A percentile compares a stretch with the other conserved stretches of the same genome.
phyloP scores from a whole-genome alignment of 192 early-diverging fungal genomes.

The Backusella sp. region DNA sequence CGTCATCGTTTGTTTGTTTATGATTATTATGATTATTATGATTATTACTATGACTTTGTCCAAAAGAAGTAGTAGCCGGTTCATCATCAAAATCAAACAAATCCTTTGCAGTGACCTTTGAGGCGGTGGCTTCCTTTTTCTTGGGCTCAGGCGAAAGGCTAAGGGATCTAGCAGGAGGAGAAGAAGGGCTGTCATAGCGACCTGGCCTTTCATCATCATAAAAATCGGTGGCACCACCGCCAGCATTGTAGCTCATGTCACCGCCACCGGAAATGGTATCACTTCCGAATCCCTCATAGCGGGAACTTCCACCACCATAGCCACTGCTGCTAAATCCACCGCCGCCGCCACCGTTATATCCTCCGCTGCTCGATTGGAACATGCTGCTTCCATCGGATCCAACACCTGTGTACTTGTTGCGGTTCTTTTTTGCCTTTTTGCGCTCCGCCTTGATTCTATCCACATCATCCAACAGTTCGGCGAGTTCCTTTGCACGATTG shows the following conservation, averaged over 20 bases:
- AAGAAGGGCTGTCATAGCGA: conserved; percentile 41
- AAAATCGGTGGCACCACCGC: conserved; percentile 17
- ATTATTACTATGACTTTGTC: not conserved
- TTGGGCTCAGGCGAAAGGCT: not conserved
- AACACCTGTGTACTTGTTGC: conserved; percentile 85
- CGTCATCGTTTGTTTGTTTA: conserved; percentile 50
- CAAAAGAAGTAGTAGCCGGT: conserved; percentile 24
- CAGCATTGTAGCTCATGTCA: conserved; percentile 24
- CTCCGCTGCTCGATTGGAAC: conserved; percentile 45
- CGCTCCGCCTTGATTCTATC: conserved; percentile 84
- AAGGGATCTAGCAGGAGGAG: conserved; percentile 10
- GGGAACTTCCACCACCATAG: not conserved
- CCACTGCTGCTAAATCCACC: not conserved
- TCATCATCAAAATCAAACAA: conserved; percentile 71
- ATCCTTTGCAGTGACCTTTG: conserved; percentile 31
- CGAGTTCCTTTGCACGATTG: conserved; percentile 86
- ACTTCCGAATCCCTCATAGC: conserved; percentile 35
- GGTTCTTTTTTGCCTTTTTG: conserved; percentile 86
- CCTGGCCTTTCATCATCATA: conserved; percentile 41
- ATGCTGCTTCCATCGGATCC: conserved; percentile 69
- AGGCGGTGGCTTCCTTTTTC: not conserved
- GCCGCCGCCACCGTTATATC: conserved; percentile 38
- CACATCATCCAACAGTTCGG: conserved; percentile 76
- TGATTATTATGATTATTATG: not conserved
- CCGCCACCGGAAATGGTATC: conserved; percentile 26